phyloP scores from a whole-genome alignment of 352 stramenopile species.

The Phytophthora pseudosyringae region DNA sequence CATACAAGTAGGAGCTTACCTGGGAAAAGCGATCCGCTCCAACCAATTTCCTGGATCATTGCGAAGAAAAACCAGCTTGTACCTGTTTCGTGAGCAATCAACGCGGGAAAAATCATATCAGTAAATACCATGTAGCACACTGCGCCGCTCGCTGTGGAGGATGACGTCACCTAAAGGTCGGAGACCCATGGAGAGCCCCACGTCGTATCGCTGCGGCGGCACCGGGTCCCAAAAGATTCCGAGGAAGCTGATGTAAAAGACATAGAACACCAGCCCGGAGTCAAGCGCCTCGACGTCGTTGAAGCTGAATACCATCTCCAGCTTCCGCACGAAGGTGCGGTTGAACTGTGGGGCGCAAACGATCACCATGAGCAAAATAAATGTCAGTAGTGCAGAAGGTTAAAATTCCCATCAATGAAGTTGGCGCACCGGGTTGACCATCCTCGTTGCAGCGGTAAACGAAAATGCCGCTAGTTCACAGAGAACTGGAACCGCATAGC shows the following conservation, averaged over 20 bases:
- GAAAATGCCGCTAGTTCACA: slow-evolving; percentile 87
- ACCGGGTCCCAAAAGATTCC: slow-evolving; percentile 89
- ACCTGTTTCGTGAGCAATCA: slow-evolving; percentile 42
- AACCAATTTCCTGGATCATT: slow-evolving; percentile 86
- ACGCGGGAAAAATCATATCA: slow-evolving; percentile 11
- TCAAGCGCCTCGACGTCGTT: slow-evolving; percentile 88
- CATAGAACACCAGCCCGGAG: slow-evolving; percentile 87
- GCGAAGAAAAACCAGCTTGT: slow-evolving; percentile 88
- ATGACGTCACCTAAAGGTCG: slow-evolving; percentile 58
- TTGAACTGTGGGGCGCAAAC: slow-evolving; percentile 67
- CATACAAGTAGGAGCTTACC: slow-evolving; percentile 43
- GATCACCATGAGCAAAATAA: slow-evolving; percentile 13
- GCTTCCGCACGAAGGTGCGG: slow-evolving; percentile 80
- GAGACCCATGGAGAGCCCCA: slow-evolving; percentile 74
- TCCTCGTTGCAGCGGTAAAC: slow-evolving; percentile 85
- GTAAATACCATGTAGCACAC: neutral
- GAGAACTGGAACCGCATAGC: slow-evolving; percentile 83
- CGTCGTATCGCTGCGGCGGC: slow-evolving; percentile 79
- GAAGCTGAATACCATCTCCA: slow-evolving; percentile 90
- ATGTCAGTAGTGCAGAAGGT: neutral
- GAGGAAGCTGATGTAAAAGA: slow-evolving; percentile 84
- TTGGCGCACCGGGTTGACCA: slow-evolving; percentile 82
- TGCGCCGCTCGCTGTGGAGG: neutral
- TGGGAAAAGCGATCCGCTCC: slow-evolving; percentile 89
- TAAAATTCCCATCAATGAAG: neutral